Base-by-base conservation (phyloP, 352 stramenopile species). In the Blastocystis sp. region DNA sequence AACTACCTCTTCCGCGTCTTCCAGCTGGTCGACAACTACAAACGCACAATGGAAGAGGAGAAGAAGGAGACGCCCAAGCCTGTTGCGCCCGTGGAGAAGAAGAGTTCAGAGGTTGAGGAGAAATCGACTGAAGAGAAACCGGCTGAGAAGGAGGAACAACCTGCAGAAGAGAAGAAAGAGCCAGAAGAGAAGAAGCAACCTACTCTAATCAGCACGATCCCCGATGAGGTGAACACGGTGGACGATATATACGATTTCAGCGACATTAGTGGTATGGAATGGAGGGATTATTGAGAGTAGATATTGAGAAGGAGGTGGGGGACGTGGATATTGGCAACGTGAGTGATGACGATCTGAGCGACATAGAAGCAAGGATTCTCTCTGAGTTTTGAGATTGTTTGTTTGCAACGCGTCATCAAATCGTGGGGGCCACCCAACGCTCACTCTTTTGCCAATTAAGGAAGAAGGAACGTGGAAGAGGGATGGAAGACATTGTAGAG, bases 221-320 rank as follows among this genome's bases (percentile, higher is more conserved):
- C 74, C 7, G 74, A 84, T 24, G 74, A 48, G 7, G 74, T 84
- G 14, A 54, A 66, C 2, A 84, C 74, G 10, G 74, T 84, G 34
- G 74, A 84, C 9, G 74, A 84, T 38, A 84, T 84, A 28, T 84
- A 84, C 45, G 74, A 84, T 57, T 84, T 84, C 60, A 54, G 69
- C 66, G 57, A 43, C 14, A 42, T 84, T 11, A 84, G 74, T 42
- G 74, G 74, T 84, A 42, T 2, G 24, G 61, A n/a, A 14, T 54
- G 3, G 14, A 69, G n/a, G 34, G 10, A 57, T 10, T 0, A 9
- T 0, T 84, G 19, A 84, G 54, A 19, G 6, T 69, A 84, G 74
- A 84, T 28, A 84, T 84, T 28, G 74, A 84, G 48, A 84, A 84
- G 54, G 74, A 84, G 34, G 48, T 84, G 34, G 61, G 57, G 34